Evolutionary conservation across 108 stramenopile species (phyloP), one percentile per base, ranked within the genome.

Genomic region (Stephanodiscus minutulus): DNA sequence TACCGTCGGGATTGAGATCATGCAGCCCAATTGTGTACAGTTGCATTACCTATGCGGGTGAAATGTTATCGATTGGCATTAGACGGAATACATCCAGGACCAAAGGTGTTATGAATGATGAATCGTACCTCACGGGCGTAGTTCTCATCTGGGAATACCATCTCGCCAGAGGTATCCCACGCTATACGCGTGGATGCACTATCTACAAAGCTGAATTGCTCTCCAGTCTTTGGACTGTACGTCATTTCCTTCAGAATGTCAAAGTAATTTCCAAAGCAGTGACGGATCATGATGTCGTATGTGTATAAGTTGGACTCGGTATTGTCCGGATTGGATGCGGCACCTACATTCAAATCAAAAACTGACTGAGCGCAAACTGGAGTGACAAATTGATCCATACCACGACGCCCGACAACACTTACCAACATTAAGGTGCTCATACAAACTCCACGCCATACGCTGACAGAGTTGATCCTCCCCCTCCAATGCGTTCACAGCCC

Each of bases 391-490:
- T 29, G 1, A 56, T 25, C 24, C 0, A 29, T 29, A 10, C 2
- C 0, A 27, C 9, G 70, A 35, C 28, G 29, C 28, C 27, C 1
- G 31, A 5, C 12, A 33, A 33, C 31, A 33, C 31, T 2, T 70
- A 20, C 76, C 76, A 20, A 77, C 76, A 41, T 77, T 70, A 43
- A 90, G 58, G 27, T 88, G 79, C 50, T 91, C 89, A 37, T 83
- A 76, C 22, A 94, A 65, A 0, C 86, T 87, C 88, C 89, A 91
- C 24, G 93, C 87, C 53, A 91, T 77, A 7, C 90, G 72, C 61
- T 91, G 87, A 41, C 93, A 78, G 13, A 94, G 50, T 75, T 81
- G 76, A 47, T 76, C 79, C 35, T 83, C 83, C 0, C 53, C 62
- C 20, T 72, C 70, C 1, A 71, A 28, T 17, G 53, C 64, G 35